Evolutionary conservation across 352 stramenopile species (phyloP).

Genomic region (Globisporangium uncinulatum): DNA sequence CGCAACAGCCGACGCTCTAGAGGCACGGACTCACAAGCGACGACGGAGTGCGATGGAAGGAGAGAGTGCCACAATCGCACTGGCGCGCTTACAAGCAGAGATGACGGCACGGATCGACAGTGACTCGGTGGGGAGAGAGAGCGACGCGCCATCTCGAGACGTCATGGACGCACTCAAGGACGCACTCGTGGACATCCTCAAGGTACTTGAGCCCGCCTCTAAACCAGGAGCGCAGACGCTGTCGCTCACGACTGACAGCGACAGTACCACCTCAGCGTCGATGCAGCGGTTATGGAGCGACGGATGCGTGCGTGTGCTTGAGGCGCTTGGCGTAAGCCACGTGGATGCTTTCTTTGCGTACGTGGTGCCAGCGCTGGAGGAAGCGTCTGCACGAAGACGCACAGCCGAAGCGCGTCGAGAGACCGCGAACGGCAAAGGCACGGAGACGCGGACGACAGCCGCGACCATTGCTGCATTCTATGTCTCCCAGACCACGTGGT

Average conservation of each 20-base stretch:
- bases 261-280: not conserved
- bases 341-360: slow-evolving; percentile 11
- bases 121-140: not conserved
- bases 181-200: not conserved
- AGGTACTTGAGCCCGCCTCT: not conserved
- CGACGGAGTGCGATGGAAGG: not conserved
- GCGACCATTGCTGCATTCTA: not conserved
- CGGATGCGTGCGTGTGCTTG: slow-evolving; percentile 5
- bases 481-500: slow-evolving; percentile 7
- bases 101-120: not conserved
- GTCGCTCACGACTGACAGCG: not conserved
- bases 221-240: not conserved
- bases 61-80: not conserved
- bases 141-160: not conserved
- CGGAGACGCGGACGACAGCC: not conserved
- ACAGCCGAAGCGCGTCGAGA: not conserved
- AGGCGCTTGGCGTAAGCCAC: not conserved
- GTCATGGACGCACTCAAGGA: slow-evolving; percentile 1
- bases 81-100: slow-evolving; percentile 6
- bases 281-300: slow-evolving; percentile 8
- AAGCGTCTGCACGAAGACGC: not conserved
- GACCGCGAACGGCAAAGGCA: not conserved
- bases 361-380: slow-evolving; percentile 5
- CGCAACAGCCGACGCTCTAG: not conserved
- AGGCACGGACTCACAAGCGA: slow-evolving; percentile 2